Base-by-base conservation (phyloP, 768 basidiomycete genomes). In the Boletus barrowsii region DNA sequence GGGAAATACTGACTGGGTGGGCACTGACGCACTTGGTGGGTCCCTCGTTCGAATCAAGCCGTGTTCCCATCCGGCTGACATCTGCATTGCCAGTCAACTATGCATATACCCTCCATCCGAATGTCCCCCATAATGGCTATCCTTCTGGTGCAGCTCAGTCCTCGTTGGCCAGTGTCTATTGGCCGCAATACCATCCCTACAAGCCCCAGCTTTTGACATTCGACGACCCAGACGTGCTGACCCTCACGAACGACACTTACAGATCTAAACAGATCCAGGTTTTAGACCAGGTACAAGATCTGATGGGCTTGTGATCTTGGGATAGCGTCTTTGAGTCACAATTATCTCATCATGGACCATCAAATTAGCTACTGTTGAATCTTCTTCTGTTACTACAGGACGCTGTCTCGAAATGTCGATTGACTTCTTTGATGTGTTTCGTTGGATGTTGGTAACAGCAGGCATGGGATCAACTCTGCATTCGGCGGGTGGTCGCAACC, bases 21-120 rank as follows among this genome's bases (percentile, higher is more conserved):
- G 62, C 26, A 30, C 57, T 2, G 60, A 61, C 32, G 51, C 55
- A 2, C 57, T 61, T 7, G 41, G 60, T 63, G 20, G 5, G n/a
- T 29, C 7, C 5, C 9, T 3, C 1, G 1, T 20, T 9, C 42
- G 15, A 30, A 13, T 36, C 17, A 0, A 5, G 11, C n/a, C 37
- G 17, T 6, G 11, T 5, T 3, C 5, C 8, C 14, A 24, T 35
- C 42, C 0, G 22, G 20, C 11, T 40, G 15, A 47, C 29, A 2
- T 32, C 17, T 10, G 11, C 11, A 9, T 22, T 15, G 2, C 32
- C 46, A 62, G 57, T 61, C 41, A 63, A 61, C 30, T 62, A 60
- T 36, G 59, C 59, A 15, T 54, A 58, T 18, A 57, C 33, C 5
- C 54, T 60, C 42, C 14, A 62, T 37, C 58, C 55, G 4, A 51